Percentiles rank a stretch among this genome's conserved stretches.
These are phyloP conservation scores for Neopestalotiopsis rosae DNA, from an alignment of 2,329 filamentous ascomycete genomes.

Conservation along the genomic window DNA sequence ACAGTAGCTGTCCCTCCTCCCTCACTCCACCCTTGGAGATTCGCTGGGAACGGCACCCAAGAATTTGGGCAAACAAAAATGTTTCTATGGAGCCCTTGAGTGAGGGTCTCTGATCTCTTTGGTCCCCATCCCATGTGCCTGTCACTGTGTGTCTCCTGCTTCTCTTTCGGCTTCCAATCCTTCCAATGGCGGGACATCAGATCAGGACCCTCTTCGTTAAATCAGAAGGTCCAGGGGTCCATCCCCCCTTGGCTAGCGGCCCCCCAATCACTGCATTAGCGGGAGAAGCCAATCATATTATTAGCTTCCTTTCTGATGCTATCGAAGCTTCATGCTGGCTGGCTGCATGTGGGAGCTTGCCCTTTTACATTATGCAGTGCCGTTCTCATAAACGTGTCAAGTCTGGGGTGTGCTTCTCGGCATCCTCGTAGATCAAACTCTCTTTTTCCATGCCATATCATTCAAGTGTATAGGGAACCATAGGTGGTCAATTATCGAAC, in stretches of 20 bases:
- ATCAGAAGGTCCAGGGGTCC: background rate
- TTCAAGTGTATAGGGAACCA: too few relatives aligned
- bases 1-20: background rate
- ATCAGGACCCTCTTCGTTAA: background rate
- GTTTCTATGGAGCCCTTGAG: conserved; percentile 6
- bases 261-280: conserved; percentile 3
- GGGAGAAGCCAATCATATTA: conserved; percentile 2
- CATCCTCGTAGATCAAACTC: background rate
- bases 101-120: background rate
- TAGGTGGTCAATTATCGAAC: too few relatives aligned
- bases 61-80: conserved; percentile 6
- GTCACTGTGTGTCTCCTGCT: background rate
- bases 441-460: background rate
- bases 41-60: background rate
- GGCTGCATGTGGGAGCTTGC: background rate
- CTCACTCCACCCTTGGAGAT: conserved; percentile 6
- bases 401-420: conserved; percentile 8
- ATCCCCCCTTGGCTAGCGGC: background rate
- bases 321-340: conserved; percentile 9
- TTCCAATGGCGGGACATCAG: background rate
- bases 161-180: background rate
- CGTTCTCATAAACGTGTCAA: conserved; percentile 14
- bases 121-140: background rate
- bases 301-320: background rate
- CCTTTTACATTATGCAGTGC: conserved; percentile 6